These are phyloP conservation scores for Scleroderma citrinum DNA, from an alignment of 768 basidiomycete species.

Conservation along the genomic window DNA sequence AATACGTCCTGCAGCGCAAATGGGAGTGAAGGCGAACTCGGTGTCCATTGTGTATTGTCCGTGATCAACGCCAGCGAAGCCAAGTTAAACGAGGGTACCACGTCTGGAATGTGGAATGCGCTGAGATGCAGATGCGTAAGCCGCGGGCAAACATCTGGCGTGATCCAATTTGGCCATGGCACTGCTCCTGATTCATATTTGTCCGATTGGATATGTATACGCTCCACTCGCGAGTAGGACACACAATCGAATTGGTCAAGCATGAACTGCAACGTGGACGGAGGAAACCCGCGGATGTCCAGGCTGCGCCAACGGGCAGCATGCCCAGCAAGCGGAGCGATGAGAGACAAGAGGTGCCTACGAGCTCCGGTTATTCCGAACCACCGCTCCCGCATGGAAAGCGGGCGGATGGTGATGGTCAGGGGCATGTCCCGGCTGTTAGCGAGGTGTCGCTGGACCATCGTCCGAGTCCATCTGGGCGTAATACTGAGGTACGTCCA, in stretches of 20 bases:
- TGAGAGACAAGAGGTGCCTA: neutral
- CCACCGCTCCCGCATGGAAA: neutral
- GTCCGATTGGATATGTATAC: neutral
- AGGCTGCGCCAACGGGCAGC: slow-evolving; percentile 1
- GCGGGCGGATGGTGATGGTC: neutral
- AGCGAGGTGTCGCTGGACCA: neutral
- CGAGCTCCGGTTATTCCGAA: neutral
- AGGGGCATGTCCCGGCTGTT: neutral
- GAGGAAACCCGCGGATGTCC: neutral
- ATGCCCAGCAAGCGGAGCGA: neutral
- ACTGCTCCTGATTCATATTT: neutral
- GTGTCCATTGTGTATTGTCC: slow-evolving; percentile 1
- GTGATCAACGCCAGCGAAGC: neutral
- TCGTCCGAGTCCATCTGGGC: neutral
- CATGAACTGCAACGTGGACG: neutral
- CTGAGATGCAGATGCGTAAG: neutral
- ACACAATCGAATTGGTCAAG: neutral
- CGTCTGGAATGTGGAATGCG: slow-evolving; percentile 5
- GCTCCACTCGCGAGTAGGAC: neutral
- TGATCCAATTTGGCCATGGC: neutral
- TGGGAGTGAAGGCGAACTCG: neutral
- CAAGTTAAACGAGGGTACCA: slow-evolving; percentile 14
- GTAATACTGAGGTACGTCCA: slow-evolving; percentile 2
- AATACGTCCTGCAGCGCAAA: neutral
- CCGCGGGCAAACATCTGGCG: neutral